Evolutionary conservation across 1,284 basidiomycete genomes (phyloP).

Genomic region (Ceratobasidium sp.): DNA sequence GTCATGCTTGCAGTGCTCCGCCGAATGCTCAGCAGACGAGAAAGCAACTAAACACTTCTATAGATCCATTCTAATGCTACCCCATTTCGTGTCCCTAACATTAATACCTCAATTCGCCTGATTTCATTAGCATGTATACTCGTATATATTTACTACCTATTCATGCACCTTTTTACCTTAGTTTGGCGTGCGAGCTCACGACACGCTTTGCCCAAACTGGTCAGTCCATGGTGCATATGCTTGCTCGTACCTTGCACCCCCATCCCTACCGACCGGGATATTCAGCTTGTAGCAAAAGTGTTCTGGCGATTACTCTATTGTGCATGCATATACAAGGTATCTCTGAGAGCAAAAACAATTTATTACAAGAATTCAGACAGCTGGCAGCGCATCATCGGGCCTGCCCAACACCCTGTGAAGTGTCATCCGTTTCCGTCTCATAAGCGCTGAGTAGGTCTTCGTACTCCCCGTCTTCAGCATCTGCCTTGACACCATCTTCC

Average conservation of each 20-base stretch:
- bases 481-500: constrained; percentile 49
- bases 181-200: neutral
- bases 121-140: neutral
- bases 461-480: constrained; percentile 50
- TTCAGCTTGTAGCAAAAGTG: neutral
- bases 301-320: constrained; percentile 13
- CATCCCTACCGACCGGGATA: neutral
- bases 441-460: constrained; percentile 48
- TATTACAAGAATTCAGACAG: neutral
- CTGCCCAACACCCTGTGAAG: constrained; percentile 19
- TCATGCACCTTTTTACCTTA: neutral
- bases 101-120: neutral
- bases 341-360: constrained; percentile 8
- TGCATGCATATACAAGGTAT: constrained; percentile 16
- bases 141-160: neutral
- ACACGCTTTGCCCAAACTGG: neutral
- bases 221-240: neutral
- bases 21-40: constrained; percentile 15
- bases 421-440: constrained; percentile 42
- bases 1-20: constrained; percentile 6
- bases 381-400: constrained; percentile 13
- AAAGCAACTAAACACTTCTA: neutral
- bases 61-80: neutral
- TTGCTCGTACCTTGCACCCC: no score
- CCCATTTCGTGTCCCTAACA: neutral